phyloP scores from a whole-genome alignment of 2,329 filamentous ascomycete genomes.

The Penicillium italicum region DNA sequence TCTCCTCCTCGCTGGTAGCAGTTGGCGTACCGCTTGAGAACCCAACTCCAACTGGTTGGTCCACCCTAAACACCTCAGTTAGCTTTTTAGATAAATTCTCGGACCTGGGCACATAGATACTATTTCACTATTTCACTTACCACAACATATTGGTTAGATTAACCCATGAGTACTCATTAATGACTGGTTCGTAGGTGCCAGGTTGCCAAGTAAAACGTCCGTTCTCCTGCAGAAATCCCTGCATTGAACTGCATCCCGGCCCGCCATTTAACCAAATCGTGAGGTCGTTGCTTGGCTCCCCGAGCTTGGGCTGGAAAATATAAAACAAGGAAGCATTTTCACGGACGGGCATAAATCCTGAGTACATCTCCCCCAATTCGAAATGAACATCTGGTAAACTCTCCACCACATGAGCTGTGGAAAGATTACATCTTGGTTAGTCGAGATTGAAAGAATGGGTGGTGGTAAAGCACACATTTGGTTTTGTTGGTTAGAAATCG shows the following conservation, averaged over 20 bases:
- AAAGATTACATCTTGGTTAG: neutral
- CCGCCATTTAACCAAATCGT: constrained; percentile 52
- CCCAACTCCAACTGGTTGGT: constrained; percentile 58
- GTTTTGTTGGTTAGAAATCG: constrained; percentile 29
- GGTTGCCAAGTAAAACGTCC: constrained; percentile 69
- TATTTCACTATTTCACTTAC: constrained; percentile 45
- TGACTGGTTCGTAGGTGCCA: constrained; percentile 62
- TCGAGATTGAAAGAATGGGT: neutral
- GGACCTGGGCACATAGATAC: too few species aligned
- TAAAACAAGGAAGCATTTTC: constrained; percentile 50
- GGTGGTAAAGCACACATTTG: constrained; percentile 18
- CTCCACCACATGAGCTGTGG: constrained; percentile 59
- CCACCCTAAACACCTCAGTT: constrained; percentile 19
- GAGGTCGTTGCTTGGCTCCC: constrained; percentile 43
- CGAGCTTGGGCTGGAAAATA: constrained; percentile 47
- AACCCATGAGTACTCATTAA: constrained; percentile 68
- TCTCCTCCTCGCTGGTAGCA: constrained; percentile 65
- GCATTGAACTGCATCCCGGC: constrained; percentile 56
- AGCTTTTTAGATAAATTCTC: neutral
- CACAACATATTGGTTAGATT: constrained; percentile 74
- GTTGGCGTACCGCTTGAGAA: constrained; percentile 64
- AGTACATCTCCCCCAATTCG: constrained; percentile 56
- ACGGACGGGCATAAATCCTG: constrained; percentile 53
- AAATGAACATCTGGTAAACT: constrained; percentile 66
- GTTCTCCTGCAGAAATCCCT: constrained; percentile 71